Conservation (phyloP, 2,329 filamentous ascomycete genomes). For the Emericellopsis cladophorae region DNA sequence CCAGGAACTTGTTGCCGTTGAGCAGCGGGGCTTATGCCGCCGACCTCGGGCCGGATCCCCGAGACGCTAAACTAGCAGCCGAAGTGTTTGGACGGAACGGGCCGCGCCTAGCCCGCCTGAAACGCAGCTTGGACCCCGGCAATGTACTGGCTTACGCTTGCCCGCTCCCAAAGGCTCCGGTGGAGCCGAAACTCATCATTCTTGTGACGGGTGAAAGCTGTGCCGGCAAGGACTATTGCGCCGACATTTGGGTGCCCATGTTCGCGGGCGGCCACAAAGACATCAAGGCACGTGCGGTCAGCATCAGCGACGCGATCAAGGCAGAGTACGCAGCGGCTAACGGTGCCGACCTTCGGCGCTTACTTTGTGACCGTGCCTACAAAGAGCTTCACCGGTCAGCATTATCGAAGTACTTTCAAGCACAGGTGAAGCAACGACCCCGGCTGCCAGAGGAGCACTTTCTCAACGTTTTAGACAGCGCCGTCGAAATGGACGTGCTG, state of each 20-base stretch:
- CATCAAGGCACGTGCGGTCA: slow-evolving; percentile 26
- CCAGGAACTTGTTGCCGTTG: slow-evolving; percentile 29
- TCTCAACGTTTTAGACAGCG: slow-evolving; percentile 25
- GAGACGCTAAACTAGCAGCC: slow-evolving; percentile 36
- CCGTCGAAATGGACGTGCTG: slow-evolving; percentile 35
- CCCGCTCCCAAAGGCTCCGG: slow-evolving; percentile 30
- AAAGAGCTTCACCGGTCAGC: slow-evolving; percentile 46
- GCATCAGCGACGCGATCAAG: slow-evolving; percentile 48
- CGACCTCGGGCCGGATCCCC: slow-evolving; percentile 49
- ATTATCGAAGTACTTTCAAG: slow-evolving; percentile 35
- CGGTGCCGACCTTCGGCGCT: slow-evolving; percentile 30
- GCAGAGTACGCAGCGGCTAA: slow-evolving; percentile 37
- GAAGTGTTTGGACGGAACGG: slow-evolving; percentile 45
- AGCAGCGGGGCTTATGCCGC: slow-evolving; percentile 42
- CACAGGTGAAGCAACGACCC: slow-evolving; percentile 28
- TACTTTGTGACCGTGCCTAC: slow-evolving; percentile 42
- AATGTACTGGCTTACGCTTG: slow-evolving; percentile 42
- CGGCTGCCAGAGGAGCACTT: slow-evolving; percentile 38
- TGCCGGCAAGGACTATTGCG: slow-evolving; percentile 49
- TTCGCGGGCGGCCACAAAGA: slow-evolving; percentile 18
- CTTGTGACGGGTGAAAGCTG: slow-evolving; percentile 42
- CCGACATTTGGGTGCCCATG: slow-evolving; percentile 32
- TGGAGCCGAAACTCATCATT: slow-evolving; percentile 35
- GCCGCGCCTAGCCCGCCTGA: slow-evolving; percentile 35
- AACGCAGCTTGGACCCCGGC: slow-evolving; percentile 31